Evolutionary conservation across 495 filamentous ascomycete genomes (phyloP), one percentile per base, ranked within the genome.

Genomic region (Chaetomium tenue): DNA sequence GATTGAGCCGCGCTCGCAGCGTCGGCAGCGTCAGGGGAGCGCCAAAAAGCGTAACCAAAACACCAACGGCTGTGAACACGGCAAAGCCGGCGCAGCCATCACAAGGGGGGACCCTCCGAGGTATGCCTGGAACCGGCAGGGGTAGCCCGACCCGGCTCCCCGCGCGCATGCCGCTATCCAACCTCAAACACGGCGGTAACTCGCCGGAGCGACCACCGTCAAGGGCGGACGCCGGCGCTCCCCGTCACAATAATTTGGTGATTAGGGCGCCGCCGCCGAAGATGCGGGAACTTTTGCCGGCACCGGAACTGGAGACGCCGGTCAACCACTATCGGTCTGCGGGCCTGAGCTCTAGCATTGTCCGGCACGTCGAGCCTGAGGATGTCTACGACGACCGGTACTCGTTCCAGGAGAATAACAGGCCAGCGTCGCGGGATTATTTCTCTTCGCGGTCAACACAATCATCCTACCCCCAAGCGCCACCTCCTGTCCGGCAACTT

Each of bases 61-160:
- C 92, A 13, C 91, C 92, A 0, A 75, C 73, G 6, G 68, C 76
- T 25, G 71, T 70, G 22, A 74, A 67, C 30, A 63, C 74, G 16
- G 66, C 58, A 47, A 79, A 70, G 68, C 64, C 71, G 25, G 54
- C 63, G 22, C 76, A 74, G 37, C 13, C 71, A 61, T 28, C 55
- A 55, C 30, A 70, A 57, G 59, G 39, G 48, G 59, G 40, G 52
- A 54, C 51, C 66, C 18, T 52, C 65, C 18, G 72, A 47, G 48
- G 64, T 6, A 33, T 66, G 18, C 33, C 68, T 12, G 68, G 70
- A 33, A 77, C 71, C 53, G 60, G 63, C 3, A 80, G 76, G 63
- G 73, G 74, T 16, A 88, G 81, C 79, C 92, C 92, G 5, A 89
- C 91, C 0, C 91, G 91, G 70, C 91, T 95, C 62, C 92, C 92